These are phyloP conservation scores for Wilcoxina mikolae DNA, from an alignment of 495 filamentous ascomycete genomes.

Conservation along the genomic window DNA sequence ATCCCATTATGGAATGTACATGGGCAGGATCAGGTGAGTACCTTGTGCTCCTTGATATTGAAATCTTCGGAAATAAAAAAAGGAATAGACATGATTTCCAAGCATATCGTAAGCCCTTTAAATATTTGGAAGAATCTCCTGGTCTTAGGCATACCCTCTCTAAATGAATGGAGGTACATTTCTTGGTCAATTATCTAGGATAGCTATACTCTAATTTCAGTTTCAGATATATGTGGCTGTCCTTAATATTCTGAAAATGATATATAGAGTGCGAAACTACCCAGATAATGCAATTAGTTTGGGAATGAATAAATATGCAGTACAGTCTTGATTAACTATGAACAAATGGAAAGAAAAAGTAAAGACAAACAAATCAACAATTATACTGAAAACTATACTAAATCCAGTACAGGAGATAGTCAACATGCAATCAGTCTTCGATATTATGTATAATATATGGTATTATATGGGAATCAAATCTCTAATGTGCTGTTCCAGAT, in stretches of 20 bases:
- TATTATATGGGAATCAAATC: not conserved
- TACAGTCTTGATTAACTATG: not conserved
- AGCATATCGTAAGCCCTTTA: not conserved
- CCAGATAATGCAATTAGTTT: not conserved
- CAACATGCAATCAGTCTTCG: not conserved
- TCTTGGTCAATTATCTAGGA: not conserved
- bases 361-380: not conserved
- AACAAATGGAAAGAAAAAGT: not conserved
- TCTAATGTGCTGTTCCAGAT: not conserved
- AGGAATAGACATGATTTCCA: not conserved
- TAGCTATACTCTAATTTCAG: not conserved
- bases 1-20: not conserved
- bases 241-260: not conserved
- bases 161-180: not conserved
- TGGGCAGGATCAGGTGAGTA: not conserved
- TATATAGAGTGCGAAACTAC: not conserved
- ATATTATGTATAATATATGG: not conserved
- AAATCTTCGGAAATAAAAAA: not conserved
- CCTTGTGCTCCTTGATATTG: not conserved
- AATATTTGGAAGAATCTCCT: not conserved
- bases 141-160: not conserved
- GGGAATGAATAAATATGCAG: not conserved
- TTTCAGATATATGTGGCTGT: not conserved
- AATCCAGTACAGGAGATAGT: not conserved
- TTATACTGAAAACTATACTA: not conserved